Evolutionary conservation across 768 basidiomycete species (phyloP).

Genomic region (Leccinellum albellum): DNA sequence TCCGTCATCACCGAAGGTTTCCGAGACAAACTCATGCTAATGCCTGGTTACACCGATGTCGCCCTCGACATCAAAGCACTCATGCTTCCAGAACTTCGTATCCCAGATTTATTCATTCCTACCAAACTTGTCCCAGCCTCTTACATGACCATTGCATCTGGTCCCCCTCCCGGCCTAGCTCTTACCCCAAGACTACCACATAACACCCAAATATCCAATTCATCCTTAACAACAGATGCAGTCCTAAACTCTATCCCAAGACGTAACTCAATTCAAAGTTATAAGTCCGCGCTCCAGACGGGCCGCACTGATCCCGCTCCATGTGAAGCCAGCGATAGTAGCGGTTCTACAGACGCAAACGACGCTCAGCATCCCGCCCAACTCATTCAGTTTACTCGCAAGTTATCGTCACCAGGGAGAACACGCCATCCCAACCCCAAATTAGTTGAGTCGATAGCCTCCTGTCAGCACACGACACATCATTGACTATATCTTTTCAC

Average conservation of each 20-base stretch:
- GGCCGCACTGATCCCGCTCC: conserved; percentile 27
- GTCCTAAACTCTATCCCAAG: conserved; percentile 11
- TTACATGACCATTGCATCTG: conserved; percentile 24
- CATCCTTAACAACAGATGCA: conserved; percentile 10
- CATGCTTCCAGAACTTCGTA: conserved; percentile 47
- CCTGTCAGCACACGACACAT: neutral
- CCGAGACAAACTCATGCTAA: conserved; percentile 59
- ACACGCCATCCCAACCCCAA: conserved; percentile 48
- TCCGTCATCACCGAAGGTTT: conserved; percentile 64
- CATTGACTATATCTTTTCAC: conserved; percentile 18
- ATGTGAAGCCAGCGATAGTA: conserved; percentile 44
- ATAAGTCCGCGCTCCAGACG: conserved; percentile 40
- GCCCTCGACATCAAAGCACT: conserved; percentile 58
- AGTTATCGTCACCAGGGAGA: conserved; percentile 32
- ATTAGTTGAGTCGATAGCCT: conserved; percentile 40
- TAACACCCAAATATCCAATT: conserved; percentile 11
- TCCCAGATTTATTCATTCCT: conserved; percentile 58
- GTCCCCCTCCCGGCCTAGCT: conserved; percentile 26
- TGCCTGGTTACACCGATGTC: conserved; percentile 60
- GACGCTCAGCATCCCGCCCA: conserved; percentile 28
- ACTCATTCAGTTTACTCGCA: conserved; percentile 24
- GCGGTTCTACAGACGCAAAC: conserved; percentile 44
- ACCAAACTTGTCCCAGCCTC: conserved; percentile 43
- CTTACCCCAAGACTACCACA: conserved; percentile 11
- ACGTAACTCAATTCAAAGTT: conserved; percentile 31